Conservation (phyloP, 2,329 filamentous ascomycete genomes). For the Fonsecaea monophora region DNA sequence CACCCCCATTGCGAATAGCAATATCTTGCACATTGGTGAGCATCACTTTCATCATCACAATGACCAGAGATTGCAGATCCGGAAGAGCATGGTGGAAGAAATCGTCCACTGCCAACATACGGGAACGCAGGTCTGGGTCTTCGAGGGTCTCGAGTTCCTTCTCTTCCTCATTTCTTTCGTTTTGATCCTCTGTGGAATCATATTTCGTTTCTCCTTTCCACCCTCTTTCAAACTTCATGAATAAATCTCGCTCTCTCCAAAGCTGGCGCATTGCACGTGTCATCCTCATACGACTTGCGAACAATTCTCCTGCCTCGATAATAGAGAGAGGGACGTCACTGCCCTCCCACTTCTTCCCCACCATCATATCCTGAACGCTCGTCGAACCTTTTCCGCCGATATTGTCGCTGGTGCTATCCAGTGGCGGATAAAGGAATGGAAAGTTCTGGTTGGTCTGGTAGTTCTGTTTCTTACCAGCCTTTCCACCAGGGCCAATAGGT, state of each 20-base stretch:
- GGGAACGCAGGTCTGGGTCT: slow-evolving; percentile 64
- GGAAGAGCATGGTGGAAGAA: slow-evolving; percentile 84
- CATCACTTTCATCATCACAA: slow-evolving; percentile 88
- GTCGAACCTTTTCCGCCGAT: slow-evolving; percentile 87
- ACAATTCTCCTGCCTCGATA: slow-evolving; percentile 89
- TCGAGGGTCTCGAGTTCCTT: slow-evolving; percentile 50
- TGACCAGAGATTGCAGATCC: slow-evolving; percentile 88
- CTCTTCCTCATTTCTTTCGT: slow-evolving; percentile 47
- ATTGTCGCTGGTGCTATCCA: slow-evolving; percentile 86
- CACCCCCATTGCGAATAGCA: slow-evolving; percentile 58
- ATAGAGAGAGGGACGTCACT: slow-evolving; percentile 93
- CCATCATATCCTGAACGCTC: slow-evolving; percentile 77
- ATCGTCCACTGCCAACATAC: slow-evolving; percentile 75
- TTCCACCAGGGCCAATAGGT: slow-evolving; percentile 80
- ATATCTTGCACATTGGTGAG: slow-evolving; percentile 87
- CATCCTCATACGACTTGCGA: slow-evolving; percentile 87
- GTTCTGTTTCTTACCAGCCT: slow-evolving; percentile 97
- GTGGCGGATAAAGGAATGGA: slow-evolving; percentile 93
- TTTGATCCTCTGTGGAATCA: slow-evolving; percentile 36
- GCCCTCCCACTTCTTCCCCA: slow-evolving; percentile 89
- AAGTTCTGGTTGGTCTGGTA: slow-evolving; percentile 99
- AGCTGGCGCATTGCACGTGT: slow-evolving; percentile 89
- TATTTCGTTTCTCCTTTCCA: slow-evolving; percentile 67
- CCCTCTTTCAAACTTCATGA: slow-evolving; percentile 89
- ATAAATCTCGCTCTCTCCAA: slow-evolving; percentile 91